These are phyloP conservation scores for Prunus armeniaca DNA, from an alignment of 306 rosid genomes.

Conservation along the genomic window DNA sequence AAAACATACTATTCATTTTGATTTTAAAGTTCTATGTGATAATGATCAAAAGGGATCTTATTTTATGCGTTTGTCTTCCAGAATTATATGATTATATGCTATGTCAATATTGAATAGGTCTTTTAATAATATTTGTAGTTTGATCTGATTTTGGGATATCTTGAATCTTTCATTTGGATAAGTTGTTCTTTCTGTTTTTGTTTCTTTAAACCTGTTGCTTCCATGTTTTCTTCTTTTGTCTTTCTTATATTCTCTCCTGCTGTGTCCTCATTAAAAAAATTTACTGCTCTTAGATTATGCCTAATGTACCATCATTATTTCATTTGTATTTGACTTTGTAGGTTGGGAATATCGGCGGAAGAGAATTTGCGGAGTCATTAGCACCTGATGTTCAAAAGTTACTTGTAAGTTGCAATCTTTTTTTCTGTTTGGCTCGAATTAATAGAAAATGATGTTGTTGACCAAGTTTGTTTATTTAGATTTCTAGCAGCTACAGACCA, in stretches of 20 bases:
- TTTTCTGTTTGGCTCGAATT: conserved; percentile 6
- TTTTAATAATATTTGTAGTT: not conserved
- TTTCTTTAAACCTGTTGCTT: conserved; percentile 1
- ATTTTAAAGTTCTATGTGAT: not conserved
- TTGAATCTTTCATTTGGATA: conserved; percentile 8
- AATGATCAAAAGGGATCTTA: not conserved
- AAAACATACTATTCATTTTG: not conserved
- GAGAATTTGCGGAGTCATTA: conserved; percentile 97
- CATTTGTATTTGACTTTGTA: conserved; percentile 32
- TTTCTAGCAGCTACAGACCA: conserved; percentile 99
- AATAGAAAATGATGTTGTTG: conserved; percentile 29
- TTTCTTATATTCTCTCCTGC: conserved; percentile 10
- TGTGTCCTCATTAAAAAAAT: conserved; percentile 11
- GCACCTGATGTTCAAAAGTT: conserved; percentile 97
- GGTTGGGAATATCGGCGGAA: conserved; percentile 99
- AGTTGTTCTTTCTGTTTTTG: not conserved
- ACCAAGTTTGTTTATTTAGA: conserved; percentile 45
- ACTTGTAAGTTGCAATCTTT: conserved; percentile 58
- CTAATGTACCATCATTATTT: conserved; percentile 17
- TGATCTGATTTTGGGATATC: not conserved
- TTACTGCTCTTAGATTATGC: not conserved
- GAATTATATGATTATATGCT: not conserved
- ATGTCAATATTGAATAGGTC: not conserved
- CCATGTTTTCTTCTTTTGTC: not conserved
- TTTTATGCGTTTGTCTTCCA: not conserved